Percentiles rank a stretch among this genome's conserved stretches.
These are phyloP conservation scores for Amphibolis antarctica DNA, from an alignment of 106 monocot species.

Conservation along the genomic window DNA sequence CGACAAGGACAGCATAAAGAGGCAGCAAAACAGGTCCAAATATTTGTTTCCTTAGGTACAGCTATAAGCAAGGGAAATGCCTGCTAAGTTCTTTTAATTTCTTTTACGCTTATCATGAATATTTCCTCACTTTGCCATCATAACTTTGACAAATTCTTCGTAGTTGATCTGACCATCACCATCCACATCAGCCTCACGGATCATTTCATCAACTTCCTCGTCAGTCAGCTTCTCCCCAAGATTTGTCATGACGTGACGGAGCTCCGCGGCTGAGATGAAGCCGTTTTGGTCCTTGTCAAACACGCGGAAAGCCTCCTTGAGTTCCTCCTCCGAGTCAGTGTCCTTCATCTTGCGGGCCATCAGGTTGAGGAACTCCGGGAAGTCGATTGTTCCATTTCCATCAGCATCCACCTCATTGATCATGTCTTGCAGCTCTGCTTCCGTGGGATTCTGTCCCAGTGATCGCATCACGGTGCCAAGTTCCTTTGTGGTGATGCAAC, in stretches of 20 bases:
- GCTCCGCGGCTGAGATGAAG: no score
- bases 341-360: slow-evolving; percentile 18
- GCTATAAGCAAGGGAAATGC: neutral
- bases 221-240: slow-evolving; percentile 13
- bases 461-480: slow-evolving; percentile 52
- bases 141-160: slow-evolving; percentile 15
- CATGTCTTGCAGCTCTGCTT: no score
- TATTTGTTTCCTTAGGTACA: neutral
- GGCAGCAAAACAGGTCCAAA: neutral
- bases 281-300: no score
- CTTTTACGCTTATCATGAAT: neutral
- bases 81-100: neutral
- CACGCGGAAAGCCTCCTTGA: no score
- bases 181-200: slow-evolving; percentile 14
- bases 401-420: slow-evolving; percentile 15
- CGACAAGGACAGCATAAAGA: neutral
- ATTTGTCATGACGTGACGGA: slow-evolving; percentile 3
- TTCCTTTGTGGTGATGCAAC: slow-evolving; percentile 58
- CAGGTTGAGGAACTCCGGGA: no score
- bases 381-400: slow-evolving; percentile 17
- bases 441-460: no score
- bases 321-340: slow-evolving; percentile 25
- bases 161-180: slow-evolving; percentile 17
- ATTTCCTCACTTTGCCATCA: slow-evolving; percentile 17
- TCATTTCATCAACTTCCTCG: slow-evolving; percentile 16